Evolutionary conservation across 2,329 filamentous ascomycete species (phyloP).

Genomic region (Colletotrichum navitas): DNA sequence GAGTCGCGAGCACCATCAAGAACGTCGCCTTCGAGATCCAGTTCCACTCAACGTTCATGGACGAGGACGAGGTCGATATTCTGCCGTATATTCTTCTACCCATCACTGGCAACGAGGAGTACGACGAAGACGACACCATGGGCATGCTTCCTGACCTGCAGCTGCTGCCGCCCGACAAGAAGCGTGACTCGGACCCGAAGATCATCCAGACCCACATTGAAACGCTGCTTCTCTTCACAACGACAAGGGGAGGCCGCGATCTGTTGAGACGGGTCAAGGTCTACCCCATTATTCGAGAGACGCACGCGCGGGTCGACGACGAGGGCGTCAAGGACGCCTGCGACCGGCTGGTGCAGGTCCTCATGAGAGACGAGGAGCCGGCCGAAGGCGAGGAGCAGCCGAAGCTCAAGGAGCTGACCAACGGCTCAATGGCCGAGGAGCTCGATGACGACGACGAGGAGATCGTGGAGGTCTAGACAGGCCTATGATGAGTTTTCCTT

Average conservation of each 20-base stretch:
- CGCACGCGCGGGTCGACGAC: conserved; percentile 81
- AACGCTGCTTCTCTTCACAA: conserved; percentile 85
- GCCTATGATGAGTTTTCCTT: conserved; percentile 21
- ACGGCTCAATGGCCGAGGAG: conserved; percentile 59
- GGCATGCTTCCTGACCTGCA: conserved; percentile 92
- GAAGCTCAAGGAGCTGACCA: conserved; percentile 56
- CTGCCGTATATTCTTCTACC: conserved; percentile 91
- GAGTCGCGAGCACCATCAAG: conserved; percentile 97
- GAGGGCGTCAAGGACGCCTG: conserved; percentile 86
- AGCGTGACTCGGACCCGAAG: conserved; percentile 79
- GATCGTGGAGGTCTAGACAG: conserved; percentile 64
- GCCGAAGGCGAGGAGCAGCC: conserved; percentile 56
- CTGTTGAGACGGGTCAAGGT: conserved; percentile 81
- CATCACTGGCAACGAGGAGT: conserved; percentile 89
- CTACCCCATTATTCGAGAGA: conserved; percentile 90
- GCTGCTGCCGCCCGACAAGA: conserved; percentile 89
- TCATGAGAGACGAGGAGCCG: conserved; percentile 83
- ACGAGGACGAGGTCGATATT: conserved; percentile 80
- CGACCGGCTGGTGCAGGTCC: conserved; percentile 88
- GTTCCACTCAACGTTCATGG: conserved; percentile 78
- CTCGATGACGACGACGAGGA: conserved; percentile 62
- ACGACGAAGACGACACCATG: conserved; percentile 85
- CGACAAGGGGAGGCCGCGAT: conserved; percentile 80
- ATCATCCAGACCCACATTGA: conserved; percentile 92
- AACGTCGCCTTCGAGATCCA: conserved; percentile 88